phyloP scores from a whole-genome alignment of 1,284 basidiomycete species.

The Sanghuangporus baumii region DNA sequence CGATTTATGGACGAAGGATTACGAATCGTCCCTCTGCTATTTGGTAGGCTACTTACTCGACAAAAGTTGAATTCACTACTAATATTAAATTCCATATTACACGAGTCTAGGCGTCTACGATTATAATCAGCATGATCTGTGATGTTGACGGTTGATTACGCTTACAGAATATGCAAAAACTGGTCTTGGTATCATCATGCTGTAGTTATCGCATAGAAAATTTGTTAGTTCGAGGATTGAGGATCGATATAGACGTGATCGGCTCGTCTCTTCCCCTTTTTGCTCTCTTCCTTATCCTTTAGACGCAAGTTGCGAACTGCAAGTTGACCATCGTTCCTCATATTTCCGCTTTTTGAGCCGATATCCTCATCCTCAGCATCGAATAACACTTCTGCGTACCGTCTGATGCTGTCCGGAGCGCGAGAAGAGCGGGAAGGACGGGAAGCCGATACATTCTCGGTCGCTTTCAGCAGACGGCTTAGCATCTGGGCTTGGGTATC shows the following conservation, averaged over 20 bases:
- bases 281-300: neutral
- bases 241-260: neutral
- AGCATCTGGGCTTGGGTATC: conserved; percentile 9
- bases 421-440: neutral
- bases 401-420: neutral
- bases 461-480: neutral
- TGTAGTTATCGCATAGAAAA: no score
- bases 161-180: no score
- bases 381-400: neutral
- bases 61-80: no score
- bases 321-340: neutral
- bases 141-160: no score
- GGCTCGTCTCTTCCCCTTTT: neutral
- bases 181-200: no score
- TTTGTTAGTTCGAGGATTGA: neutral
- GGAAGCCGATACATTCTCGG: neutral
- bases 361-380: neutral
- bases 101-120: no score
- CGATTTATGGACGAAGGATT: no score
- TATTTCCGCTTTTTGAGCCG: neutral
- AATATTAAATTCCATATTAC: no score
- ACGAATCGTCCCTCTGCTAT: no score
- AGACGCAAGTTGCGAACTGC: neutral
- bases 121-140: no score
- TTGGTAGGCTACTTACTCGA: no score